Evolutionary conservation across 164 flowering plant species (phyloP).

Genomic region (Sedum album): DNA sequence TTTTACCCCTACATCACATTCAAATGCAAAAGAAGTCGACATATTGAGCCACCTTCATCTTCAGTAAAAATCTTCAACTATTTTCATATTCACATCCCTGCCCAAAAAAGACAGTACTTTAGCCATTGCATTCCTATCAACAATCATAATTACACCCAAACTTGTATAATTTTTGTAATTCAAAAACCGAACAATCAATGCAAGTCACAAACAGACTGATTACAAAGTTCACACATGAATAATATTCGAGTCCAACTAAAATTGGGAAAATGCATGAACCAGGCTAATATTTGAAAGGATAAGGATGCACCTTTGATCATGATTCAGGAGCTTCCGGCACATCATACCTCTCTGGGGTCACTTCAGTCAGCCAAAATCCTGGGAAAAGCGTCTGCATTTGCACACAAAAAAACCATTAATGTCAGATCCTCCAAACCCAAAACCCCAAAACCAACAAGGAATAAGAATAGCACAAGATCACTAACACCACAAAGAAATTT

Average conservation of each 20-base stretch:
- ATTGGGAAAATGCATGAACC: neutral
- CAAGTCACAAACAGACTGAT: neutral
- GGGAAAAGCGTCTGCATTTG: conserved; percentile 38
- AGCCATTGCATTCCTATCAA: neutral
- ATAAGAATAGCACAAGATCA: neutral
- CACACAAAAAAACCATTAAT: neutral
- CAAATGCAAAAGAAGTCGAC: neutral
- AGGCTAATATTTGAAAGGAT: neutral
- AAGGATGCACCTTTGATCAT: too few relatives aligned
- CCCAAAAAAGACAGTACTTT: neutral
- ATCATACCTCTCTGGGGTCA: too few relatives aligned
- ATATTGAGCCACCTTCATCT: neutral
- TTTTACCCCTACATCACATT: neutral
- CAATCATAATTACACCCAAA: neutral
- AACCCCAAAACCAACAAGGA: neutral
- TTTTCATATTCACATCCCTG: conserved; percentile 7
- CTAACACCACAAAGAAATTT: neutral
- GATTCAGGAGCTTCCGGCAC: too few relatives aligned
- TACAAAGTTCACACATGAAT: neutral
- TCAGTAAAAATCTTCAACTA: neutral
- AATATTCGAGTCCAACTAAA: neutral
- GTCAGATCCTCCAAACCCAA: neutral
- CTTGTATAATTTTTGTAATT: neutral
- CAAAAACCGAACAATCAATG: neutral
- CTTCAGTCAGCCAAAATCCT: conserved; percentile 53